Conservation (phyloP, 805 yeast species). For the Candida nonsorbophila region DNA sequence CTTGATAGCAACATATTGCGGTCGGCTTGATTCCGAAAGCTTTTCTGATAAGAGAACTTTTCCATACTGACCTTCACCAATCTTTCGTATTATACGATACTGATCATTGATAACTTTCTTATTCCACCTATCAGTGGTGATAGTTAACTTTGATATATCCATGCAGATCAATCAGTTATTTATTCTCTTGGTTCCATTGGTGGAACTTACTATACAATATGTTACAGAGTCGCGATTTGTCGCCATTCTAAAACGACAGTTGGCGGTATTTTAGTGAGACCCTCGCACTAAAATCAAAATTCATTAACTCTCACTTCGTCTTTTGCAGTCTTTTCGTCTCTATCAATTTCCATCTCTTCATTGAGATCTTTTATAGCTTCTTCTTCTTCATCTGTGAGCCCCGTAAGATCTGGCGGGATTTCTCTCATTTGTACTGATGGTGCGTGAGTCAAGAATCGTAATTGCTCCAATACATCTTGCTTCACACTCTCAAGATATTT, state of each 20-base stretch:
- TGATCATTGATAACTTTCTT: slow-evolving; percentile 30
- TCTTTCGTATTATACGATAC: slow-evolving; percentile 27
- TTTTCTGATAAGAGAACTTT: slow-evolving; percentile 34
- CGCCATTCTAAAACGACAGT: too few relatives aligned
- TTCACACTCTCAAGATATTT: slow-evolving; percentile 78
- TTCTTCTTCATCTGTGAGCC: slow-evolving; percentile 40
- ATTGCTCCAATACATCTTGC: slow-evolving; percentile 71
- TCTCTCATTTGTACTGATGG: slow-evolving; percentile 93
- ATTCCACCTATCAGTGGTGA: slow-evolving; percentile 24
- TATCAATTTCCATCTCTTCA: slow-evolving; percentile 18
- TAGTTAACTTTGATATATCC: slow-evolving; percentile 17
- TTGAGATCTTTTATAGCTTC: slow-evolving; percentile 31
- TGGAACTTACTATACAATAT: too few relatives aligned
- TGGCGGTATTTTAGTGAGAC: too few relatives aligned
- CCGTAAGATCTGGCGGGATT: slow-evolving; percentile 65
- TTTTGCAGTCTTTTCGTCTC: slow-evolving; percentile 8
- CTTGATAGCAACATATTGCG: slow-evolving; percentile 38
- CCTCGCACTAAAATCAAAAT: too few relatives aligned
- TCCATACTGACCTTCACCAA: slow-evolving; percentile 42
- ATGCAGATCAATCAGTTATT: too few relatives aligned
- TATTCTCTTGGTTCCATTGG: too few relatives aligned
- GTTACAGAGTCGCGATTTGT: too few relatives aligned
- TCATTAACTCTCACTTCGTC: slow-evolving; percentile 25
- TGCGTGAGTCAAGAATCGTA: slow-evolving; percentile 79
- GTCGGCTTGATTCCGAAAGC: slow-evolving; percentile 2